A percentile compares a stretch with the other conserved stretches of the same genome.
Evolutionary conservation across 768 basidiomycete species (phyloP).

Genomic region (Auriscalpium microsporum): DNA sequence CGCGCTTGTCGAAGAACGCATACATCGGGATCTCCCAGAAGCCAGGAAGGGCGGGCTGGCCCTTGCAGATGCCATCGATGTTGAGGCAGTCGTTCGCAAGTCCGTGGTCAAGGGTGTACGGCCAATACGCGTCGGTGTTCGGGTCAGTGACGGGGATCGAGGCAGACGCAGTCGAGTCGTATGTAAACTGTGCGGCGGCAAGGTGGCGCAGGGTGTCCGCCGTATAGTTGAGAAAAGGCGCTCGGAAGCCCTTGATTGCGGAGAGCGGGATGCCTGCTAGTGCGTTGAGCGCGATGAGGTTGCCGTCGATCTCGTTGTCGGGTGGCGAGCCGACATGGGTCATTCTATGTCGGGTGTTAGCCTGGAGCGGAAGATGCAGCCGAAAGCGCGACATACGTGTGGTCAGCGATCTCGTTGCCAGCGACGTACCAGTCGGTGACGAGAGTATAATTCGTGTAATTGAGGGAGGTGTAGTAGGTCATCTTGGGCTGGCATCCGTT

Average conservation of each 20-base stretch:
- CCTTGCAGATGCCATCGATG: conserved; percentile 50
- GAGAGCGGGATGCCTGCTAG: conserved; percentile 67
- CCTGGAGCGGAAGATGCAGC: neutral
- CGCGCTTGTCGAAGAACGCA: conserved; percentile 57
- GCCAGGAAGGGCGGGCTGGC: conserved; percentile 63
- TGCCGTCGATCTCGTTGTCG: conserved; percentile 63
- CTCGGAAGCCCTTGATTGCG: conserved; percentile 64
- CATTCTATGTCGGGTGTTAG: conserved; percentile 41
- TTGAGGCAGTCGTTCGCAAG: conserved; percentile 69
- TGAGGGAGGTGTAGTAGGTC: conserved; percentile 67
- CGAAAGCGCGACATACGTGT: conserved; percentile 41
- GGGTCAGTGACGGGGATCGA: conserved; percentile 59
- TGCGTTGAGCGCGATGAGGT: conserved; percentile 70
- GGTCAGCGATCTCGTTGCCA: conserved; percentile 78
- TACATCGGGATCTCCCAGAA: conserved; percentile 88
- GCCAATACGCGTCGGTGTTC: conserved; percentile 73
- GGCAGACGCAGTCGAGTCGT: conserved; percentile 58
- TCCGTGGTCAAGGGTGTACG: conserved; percentile 73
- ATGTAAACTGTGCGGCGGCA: conserved; percentile 49
- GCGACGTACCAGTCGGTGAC: conserved; percentile 77
- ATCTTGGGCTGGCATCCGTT: conserved; percentile 69
- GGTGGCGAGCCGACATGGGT: conserved; percentile 64
- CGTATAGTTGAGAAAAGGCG: conserved; percentile 65
- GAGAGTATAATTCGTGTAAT: conserved; percentile 69
- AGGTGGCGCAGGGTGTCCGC: conserved; percentile 54